These are phyloP conservation scores for Blepharisma stoltei DNA, from an alignment of 73 alveolate genomes.

Conservation along the genomic window DNA sequence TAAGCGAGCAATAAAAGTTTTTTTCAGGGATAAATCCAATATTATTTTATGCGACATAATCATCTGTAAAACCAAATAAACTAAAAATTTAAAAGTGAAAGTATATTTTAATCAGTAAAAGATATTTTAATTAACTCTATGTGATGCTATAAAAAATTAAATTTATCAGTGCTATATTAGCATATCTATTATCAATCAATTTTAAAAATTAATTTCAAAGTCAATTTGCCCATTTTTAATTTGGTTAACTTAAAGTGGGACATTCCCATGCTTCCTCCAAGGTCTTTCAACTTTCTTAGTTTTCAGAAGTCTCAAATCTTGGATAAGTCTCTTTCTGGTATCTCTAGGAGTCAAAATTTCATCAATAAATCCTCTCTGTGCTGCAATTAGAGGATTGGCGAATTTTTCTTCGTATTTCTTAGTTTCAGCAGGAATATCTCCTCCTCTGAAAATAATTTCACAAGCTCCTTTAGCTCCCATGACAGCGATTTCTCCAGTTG, in stretches of 20 bases:
- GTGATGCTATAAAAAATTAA: too few species aligned
- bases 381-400: slow-evolving; percentile 67
- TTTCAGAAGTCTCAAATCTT: slow-evolving; percentile 38
- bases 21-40: too few species aligned
- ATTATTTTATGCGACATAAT: too few species aligned
- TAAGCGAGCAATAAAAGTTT: too few species aligned
- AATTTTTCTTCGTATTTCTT: slow-evolving; percentile 51
- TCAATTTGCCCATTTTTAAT: too few species aligned
- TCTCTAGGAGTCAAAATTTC: slow-evolving; percentile 51
- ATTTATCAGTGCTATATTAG: too few species aligned
- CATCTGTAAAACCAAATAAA: too few species aligned
- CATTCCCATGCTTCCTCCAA: slow-evolving; percentile 50
- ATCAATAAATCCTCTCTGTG: slow-evolving; percentile 58
- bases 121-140: too few species aligned
- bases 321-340: slow-evolving; percentile 45
- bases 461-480: slow-evolving; percentile 78
- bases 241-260: slow-evolving; percentile 40
- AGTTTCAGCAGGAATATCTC: slow-evolving; percentile 47
- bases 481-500: slow-evolving; percentile 69
- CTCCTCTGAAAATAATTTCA: slow-evolving; percentile 66
- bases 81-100: too few species aligned
- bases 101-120: too few species aligned
- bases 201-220: too few species aligned
- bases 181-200: too few species aligned
- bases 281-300: slow-evolving; percentile 47